Base-by-base conservation (phyloP, 495 filamentous ascomycete species). In the Xylaria scruposa region DNA sequence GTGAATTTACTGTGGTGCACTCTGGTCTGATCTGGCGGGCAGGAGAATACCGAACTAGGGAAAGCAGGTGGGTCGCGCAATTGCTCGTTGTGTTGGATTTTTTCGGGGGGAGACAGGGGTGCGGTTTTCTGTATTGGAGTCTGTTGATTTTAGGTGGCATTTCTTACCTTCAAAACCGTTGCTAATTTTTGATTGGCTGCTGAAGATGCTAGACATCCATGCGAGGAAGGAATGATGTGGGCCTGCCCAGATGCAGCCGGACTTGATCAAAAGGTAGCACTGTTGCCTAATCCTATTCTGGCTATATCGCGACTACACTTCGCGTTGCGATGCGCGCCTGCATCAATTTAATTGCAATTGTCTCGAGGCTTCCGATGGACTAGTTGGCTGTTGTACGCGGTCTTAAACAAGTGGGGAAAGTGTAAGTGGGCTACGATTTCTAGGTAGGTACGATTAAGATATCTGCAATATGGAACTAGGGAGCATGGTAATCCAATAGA, bases 111-210 rank as follows among this genome's bases (percentile, higher is more conserved):
- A 78, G 76, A 79, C 77, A 79, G 77, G 77, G 77, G 76, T 79
- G 69, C 71, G 77, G 74, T 79, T 79, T 75, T 68, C 69, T 64
- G 59, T 72, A 64, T 53, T 70, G 72, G 75, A 72, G 33, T 75
- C 58, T 70, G 70, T 59, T 70, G 63, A 67, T 76, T 79, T 78
- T 78, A 70, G 76, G 76, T 78, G 77, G 77, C 70, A 76, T 61
- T 70, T 77, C 74, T 46, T 13, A 61, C 56, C 38, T 24, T 59
- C 49, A 31, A 66, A 59, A 58, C 13, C 38, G 42, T 67, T 73
- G 67, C 60, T 66, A 78, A 78, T 78, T 76, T 76, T 70, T 79
- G 72, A 79, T 79, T 79, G 77, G 77, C 72, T 75, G 73, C 26
- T 2, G 9, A 15, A 19, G 31, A n/a, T n/a, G 36, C 15, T 3